Evolutionary conservation across 2,329 filamentous ascomycete species (phyloP).

Genomic region (Pseudogymnoascus sp.): DNA sequence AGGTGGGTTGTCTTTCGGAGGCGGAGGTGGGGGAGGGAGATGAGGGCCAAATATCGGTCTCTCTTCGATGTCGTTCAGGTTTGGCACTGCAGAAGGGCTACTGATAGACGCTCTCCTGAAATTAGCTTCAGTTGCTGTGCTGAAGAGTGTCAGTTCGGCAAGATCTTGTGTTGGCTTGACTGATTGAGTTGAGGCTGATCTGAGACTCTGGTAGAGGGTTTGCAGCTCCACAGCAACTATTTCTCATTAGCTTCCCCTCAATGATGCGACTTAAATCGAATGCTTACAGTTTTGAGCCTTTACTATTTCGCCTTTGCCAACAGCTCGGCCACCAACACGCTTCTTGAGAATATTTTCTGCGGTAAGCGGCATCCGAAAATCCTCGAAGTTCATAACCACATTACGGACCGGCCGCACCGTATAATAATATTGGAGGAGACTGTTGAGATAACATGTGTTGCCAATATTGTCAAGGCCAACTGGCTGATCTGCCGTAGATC

Average conservation of each 20-base stretch:
- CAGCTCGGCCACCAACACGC: constrained; percentile 65
- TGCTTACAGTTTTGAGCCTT: constrained; percentile 67
- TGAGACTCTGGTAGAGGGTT: constrained; percentile 63
- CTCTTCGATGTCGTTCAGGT: neutral
- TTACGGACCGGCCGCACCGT: constrained; percentile 76
- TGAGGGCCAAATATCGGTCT: constrained; percentile 3
- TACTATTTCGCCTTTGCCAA: constrained; percentile 51
- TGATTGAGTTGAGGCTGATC: constrained; percentile 51
- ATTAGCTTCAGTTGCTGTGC: constrained; percentile 45
- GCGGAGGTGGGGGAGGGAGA: neutral
- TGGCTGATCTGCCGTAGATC: constrained; percentile 50
- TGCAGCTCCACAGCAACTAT: constrained; percentile 69
- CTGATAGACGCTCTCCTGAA: constrained; percentile 41
- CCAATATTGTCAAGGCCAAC: constrained; percentile 89
- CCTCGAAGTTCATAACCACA: constrained; percentile 69
- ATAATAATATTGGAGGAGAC: constrained; percentile 90
- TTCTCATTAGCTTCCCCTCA: constrained; percentile 16
- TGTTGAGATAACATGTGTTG: constrained; percentile 98
- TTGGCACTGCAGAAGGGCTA: constrained; percentile 24
- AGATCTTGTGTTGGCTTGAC: constrained; percentile 70
- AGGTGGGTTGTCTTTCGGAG: constrained; percentile 19
- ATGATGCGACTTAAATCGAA: constrained; percentile 11
- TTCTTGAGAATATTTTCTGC: constrained; percentile 58
- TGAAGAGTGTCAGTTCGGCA: constrained; percentile 70
- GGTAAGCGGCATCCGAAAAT: constrained; percentile 60